phyloP scores from a whole-genome alignment of 352 stramenopile genomes.

The Globisporangium middletonii region DNA sequence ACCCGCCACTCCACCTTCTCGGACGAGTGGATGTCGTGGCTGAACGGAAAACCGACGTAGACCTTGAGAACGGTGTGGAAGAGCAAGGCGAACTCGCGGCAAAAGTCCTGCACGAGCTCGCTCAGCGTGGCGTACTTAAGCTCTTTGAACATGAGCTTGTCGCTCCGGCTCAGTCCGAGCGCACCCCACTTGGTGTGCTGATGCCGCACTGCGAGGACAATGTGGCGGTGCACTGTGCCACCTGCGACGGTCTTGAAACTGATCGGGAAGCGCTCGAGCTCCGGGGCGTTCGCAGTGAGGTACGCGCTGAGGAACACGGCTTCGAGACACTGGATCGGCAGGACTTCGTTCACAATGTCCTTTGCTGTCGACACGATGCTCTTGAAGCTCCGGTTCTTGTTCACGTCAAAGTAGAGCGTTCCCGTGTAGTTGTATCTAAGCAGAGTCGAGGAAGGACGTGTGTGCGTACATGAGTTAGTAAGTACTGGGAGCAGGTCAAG shows the following conservation, averaged over 20 bases:
- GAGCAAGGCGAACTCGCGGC: slow-evolving; percentile 49
- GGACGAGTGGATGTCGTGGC: slow-evolving; percentile 81
- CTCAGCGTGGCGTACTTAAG: slow-evolving; percentile 74
- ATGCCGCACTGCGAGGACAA: slow-evolving; percentile 68
- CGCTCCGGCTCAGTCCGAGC: slow-evolving; percentile 74
- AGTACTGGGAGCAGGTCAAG: not conserved
- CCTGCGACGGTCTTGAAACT: slow-evolving; percentile 81
- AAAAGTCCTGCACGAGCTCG: slow-evolving; percentile 68
- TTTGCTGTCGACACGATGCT: slow-evolving; percentile 82
- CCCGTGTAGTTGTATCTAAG: slow-evolving; percentile 85
- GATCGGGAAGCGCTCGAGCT: slow-evolving; percentile 78
- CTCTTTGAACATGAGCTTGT: slow-evolving; percentile 85
- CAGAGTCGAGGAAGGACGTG: not conserved
- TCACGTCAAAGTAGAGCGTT: slow-evolving; percentile 79
- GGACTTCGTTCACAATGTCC: slow-evolving; percentile 74
- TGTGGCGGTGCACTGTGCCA: slow-evolving; percentile 64
- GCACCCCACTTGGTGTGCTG: slow-evolving; percentile 79
- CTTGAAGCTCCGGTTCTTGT: slow-evolving; percentile 87
- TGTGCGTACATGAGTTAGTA: not conserved
- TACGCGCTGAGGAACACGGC: slow-evolving; percentile 82
- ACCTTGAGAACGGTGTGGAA: slow-evolving; percentile 71
- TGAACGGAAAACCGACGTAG: slow-evolving; percentile 82
- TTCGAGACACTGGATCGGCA: slow-evolving; percentile 88
- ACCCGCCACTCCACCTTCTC: slow-evolving; percentile 86
- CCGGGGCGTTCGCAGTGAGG: slow-evolving; percentile 55